Percentiles rank a stretch among this genome's conserved stretches.
These are phyloP conservation scores for Colletotrichum sp. DNA, from an alignment of 2,329 filamentous ascomycete species.

Conservation along the genomic window DNA sequence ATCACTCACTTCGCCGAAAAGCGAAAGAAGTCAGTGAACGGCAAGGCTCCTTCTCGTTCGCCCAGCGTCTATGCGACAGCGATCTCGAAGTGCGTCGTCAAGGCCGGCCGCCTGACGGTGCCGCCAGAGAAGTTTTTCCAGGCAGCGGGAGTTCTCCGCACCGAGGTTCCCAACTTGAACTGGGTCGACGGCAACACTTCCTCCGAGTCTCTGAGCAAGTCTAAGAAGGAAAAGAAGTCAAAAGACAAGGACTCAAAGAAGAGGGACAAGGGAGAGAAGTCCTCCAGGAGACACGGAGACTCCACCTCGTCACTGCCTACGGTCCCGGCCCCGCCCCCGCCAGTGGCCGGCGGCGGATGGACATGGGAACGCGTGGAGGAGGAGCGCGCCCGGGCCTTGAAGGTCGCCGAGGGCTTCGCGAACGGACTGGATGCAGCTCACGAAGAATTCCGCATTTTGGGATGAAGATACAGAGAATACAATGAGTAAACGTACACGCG, in stretches of 20 bases:
- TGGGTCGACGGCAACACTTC: not conserved
- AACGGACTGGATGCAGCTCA: slow-evolving; percentile 6
- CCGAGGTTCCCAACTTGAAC: not conserved
- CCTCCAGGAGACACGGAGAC: not conserved
- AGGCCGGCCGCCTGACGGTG: slow-evolving; percentile 82
- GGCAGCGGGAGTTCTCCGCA: slow-evolving; percentile 1
- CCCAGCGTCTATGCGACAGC: slow-evolving; percentile 63
- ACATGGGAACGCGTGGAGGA: slow-evolving; percentile 13
- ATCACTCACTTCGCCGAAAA: slow-evolving; percentile 34
- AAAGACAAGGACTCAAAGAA: not conserved
- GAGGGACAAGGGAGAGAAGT: not conserved
- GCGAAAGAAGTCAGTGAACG: slow-evolving; percentile 40
- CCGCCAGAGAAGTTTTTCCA: slow-evolving; percentile 56
- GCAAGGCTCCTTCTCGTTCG: slow-evolving; percentile 31
- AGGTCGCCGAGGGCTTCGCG: not conserved
- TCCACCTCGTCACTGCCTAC: not conserved
- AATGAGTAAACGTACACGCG: not conserved
- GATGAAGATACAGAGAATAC: not conserved
- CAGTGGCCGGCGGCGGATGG: not conserved
- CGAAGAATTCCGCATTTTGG: not conserved
- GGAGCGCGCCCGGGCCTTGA: not conserved
- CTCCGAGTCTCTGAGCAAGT: not conserved
- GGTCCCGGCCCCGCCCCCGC: not conserved
- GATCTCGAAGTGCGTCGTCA: slow-evolving; percentile 82
- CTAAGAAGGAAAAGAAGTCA: not conserved